Base-by-base conservation (phyloP, 1,284 basidiomycete species). In the Trametes polyzona region DNA sequence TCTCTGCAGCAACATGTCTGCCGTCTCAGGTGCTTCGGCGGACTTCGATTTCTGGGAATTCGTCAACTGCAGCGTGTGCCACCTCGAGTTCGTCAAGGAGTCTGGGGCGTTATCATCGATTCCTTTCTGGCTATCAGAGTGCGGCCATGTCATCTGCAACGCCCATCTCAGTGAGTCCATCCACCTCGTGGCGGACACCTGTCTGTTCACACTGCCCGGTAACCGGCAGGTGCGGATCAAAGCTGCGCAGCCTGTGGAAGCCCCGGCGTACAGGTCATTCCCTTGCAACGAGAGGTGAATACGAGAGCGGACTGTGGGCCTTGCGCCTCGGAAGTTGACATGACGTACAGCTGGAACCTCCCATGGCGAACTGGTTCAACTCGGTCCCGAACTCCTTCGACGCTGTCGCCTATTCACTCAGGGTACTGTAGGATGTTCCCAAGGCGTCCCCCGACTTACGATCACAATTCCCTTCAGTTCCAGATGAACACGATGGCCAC, bases 101-200 rank as follows among this genome's bases (percentile, higher is more conserved):
- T 75, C 79, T 46, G 73, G 76, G 47, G 79, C 79, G 0, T 73
- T 80, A 4, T 83, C 83, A 8, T 66, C 71, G 19, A 74, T 89
- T 23, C 90, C 91, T 0, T 93, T 93, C 69, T 93, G 90, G 90
- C 76, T 92, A 56, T 92, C 90, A 1, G 89, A 92, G 69, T 93
- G 90, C 64, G 89, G 88, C 0, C 90, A 93, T 76, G 81, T 92
- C 47, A 65, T 93, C 26, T 93, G 90, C 76, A 92, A 93, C 66
- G 79, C 82, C 41, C 91, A 93, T 72, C 82, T 93, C 66, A 89
- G 90, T 92, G 67, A 67, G 87, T 77, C 16, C 9, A 48, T 51
- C 17, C 43, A 17, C 33, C 24, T 17, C 6, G 27, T 7, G 16
- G 21, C 9, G 14, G 33, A 23, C 59, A 1, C 9, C 26, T 30